Percentiles rank a stretch among this genome's conserved stretches.
Conservation (phyloP, 1,139 yeast species). For the Candida glucosophila region DNA sequence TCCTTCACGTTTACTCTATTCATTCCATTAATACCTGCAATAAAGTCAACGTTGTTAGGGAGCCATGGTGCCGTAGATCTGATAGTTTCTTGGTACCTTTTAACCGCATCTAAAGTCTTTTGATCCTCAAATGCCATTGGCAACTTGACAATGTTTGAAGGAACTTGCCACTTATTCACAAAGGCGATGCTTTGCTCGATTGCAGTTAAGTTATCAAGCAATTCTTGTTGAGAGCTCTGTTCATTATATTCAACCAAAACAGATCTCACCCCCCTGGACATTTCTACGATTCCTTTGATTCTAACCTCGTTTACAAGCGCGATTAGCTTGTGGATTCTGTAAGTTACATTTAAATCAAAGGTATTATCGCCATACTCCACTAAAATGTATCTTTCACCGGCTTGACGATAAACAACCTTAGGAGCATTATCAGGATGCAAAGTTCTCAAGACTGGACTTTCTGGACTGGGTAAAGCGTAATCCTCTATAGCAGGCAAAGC, state of each 20-base stretch:
- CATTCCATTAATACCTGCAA: conserved; percentile 79
- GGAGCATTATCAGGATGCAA: conserved; percentile 49
- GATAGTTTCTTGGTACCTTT: conserved; percentile 86
- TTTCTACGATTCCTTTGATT: conserved; percentile 77
- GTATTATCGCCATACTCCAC: conserved; percentile 88
- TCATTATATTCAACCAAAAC: conserved; percentile 80
- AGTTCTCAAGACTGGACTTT: conserved; percentile 54
- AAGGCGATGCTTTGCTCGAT: conserved; percentile 69
- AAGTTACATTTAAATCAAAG: conserved; percentile 77
- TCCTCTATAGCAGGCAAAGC: conserved; percentile 29
- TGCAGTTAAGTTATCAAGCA: conserved; percentile 57
- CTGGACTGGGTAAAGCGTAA: conserved; percentile 31
- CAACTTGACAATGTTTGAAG: conserved; percentile 70
- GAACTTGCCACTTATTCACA: conserved; percentile 76
- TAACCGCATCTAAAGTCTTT: conserved; percentile 80
- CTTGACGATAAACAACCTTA: conserved; percentile 80
- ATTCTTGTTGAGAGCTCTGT: conserved; percentile 47
- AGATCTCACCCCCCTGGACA: conserved; percentile 96
- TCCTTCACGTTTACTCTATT: conserved; percentile 69
- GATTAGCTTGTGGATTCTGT: conserved; percentile 77
- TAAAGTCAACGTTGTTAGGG: conserved; percentile 93
- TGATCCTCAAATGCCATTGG: conserved; percentile 97
- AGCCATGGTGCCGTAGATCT: conserved; percentile 94
- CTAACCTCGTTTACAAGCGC: conserved; percentile 58
- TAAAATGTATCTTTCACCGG: conserved; percentile 88